Base-by-base conservation (phyloP, 202 grass and related monocot species). In the Setaria viridis region DNA sequence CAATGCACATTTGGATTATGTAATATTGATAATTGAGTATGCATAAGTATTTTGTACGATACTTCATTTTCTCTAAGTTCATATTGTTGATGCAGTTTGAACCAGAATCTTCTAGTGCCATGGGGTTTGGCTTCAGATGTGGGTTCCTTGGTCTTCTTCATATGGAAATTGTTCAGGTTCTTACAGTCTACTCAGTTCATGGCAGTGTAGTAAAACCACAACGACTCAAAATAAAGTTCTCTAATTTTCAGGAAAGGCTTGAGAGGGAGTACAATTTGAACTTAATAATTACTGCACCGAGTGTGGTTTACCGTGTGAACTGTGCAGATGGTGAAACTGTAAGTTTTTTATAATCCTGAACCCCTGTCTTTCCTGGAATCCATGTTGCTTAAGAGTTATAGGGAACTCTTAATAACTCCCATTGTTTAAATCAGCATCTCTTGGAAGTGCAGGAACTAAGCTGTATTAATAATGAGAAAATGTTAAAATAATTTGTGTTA, bases 121-220 rank as follows among this genome's bases (percentile, higher is more conserved):
- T 98, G 95, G 95, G 95, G 12, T 98, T 98, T 66, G 95, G 95
- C 67, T 98, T 98, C 85, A 90, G 95, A 80, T 98, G 95, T 86
- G 95, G 95, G 13, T 98, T 98, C 86, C 91, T 98, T 58, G 93
- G 93, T 67, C 89, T 98, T 74, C 95, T 98, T 81, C 95, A 98
- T 89, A 95, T 98, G 95, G 95, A 98, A 88, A 98, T 98, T 86
- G 95, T 98, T 82, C 95, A 98, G 95, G 95, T 98, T 84, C 46
- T 53, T 82, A 81, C 81, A 85, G 42, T 82, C 62, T 77, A 78
- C 43, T 62, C 81, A 34, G 39, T 45, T 86, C 67, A 87, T 69
- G 34, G 56, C 57, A 86, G 68, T 84, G 21, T 49, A 91, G 32
- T 21, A 72, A 68, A 78, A 72, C 21, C 42, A 85, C 19, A 9